Evolutionary conservation across 139 green algal genomes (phyloP).

Genomic region (Ettlia oleoabundans): DNA sequence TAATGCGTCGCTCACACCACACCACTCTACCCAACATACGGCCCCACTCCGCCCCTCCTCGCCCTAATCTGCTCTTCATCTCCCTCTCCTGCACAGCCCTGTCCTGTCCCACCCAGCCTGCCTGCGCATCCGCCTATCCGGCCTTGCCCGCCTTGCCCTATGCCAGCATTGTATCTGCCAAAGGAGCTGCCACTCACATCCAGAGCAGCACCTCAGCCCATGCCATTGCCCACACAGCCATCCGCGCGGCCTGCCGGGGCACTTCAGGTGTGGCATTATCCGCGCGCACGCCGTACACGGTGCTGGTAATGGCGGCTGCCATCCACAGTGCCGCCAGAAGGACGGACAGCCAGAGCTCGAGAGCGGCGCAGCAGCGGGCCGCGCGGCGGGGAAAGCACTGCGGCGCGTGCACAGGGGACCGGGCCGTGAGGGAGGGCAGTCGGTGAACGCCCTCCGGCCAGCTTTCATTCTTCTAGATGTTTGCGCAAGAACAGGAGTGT

Average conservation of each 20-base stretch:
- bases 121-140: too few species aligned
- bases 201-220: conserved; percentile 16
- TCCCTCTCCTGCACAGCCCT: too few species aligned
- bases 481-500: too few species aligned
- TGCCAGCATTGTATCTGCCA: background rate
- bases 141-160: too few species aligned
- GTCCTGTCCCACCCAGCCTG: too few species aligned
- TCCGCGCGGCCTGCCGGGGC: background rate
- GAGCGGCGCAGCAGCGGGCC: background rate
- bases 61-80: too few species aligned
- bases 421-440: background rate
- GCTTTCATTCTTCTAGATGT: background rate
- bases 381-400: conserved; percentile 6
- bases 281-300: conserved; percentile 7
- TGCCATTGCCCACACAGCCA: conserved; percentile 21
- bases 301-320: background rate
- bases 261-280: background rate
- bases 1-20: too few species aligned
- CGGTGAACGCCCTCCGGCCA: background rate
- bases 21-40: too few species aligned
- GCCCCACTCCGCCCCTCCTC: too few species aligned
- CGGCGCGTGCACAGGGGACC: background rate
- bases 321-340: background rate
- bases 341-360: background rate
- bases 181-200: background rate